Evolutionary conservation across 208 protist genomes (phyloP).

Genomic region (Wallacemonas rigidus): DNA sequence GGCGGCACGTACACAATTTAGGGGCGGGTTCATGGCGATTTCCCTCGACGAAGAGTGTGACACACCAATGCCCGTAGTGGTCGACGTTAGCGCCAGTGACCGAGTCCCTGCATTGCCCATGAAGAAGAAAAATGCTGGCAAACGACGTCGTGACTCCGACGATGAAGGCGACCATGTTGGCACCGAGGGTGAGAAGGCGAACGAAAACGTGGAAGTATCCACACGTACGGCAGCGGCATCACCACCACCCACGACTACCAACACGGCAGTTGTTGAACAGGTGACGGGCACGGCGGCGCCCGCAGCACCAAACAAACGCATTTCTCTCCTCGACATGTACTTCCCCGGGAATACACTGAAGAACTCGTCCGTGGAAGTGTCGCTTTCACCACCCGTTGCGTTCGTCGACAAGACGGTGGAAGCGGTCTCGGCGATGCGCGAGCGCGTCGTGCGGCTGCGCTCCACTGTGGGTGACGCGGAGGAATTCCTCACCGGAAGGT

Average conservation of each 20-base stretch:
- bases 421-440: slow-evolving; percentile 55
- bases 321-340: slow-evolving; percentile 70
- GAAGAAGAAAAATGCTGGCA: slow-evolving; percentile 21
- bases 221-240: neutral
- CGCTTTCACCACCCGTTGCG: slow-evolving; percentile 39
- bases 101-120: slow-evolving; percentile 17
- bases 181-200: neutral
- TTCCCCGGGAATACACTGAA: slow-evolving; percentile 73
- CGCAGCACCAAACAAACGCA: neutral
- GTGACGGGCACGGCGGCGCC: neutral
- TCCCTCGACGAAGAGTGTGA: too few relatives aligned
- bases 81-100: neutral
- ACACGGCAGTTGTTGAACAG: neutral
- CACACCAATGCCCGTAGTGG: neutral
- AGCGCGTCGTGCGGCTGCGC: slow-evolving; percentile 60
- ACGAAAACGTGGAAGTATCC: neutral
- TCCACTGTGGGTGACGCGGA: slow-evolving; percentile 69
- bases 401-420: slow-evolving; percentile 49
- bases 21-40: slow-evolving; percentile 14
- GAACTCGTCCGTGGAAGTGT: slow-evolving; percentile 55
- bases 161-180: slow-evolving; percentile 1
- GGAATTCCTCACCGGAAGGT: slow-evolving; percentile 26
- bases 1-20: slow-evolving; percentile 34
- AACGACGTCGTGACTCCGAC: neutral
- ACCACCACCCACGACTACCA: neutral